Evolutionary conservation across 2,329 filamentous ascomycete species (phyloP).

Genomic region (Fusarium floridanum): DNA sequence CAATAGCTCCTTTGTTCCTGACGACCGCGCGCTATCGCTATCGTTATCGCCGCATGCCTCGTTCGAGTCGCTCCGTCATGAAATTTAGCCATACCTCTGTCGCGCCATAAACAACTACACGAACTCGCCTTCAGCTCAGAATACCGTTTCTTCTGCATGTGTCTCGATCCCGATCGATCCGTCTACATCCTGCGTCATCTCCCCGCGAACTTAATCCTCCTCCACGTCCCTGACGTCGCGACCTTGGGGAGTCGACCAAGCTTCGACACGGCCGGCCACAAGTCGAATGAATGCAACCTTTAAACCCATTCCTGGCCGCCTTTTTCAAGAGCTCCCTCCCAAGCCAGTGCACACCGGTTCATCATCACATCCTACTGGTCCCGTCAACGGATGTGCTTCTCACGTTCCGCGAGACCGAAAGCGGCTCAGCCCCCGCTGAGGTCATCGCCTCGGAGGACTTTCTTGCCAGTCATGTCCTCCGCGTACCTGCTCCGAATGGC

Average conservation of each 20-base stretch:
- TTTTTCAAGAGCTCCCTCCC: conserved; percentile 98
- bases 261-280: conserved; percentile 44
- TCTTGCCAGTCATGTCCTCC: conserved; percentile 94
- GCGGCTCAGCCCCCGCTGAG: conserved; percentile 80
- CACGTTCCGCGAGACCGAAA: conserved; percentile 88
- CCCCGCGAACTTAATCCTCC: conserved; percentile 21
- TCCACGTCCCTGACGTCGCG: conserved; percentile 35
- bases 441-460: conserved; percentile 93
- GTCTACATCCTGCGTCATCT: conserved; percentile 20
- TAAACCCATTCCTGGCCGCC: conserved; percentile 98
- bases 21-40: conserved; percentile 34
- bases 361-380: conserved; percentile 94
- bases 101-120: conserved; percentile 31
- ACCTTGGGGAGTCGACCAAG: conserved; percentile 46
- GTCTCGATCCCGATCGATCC: conserved; percentile 36
- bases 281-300: conserved; percentile 83
- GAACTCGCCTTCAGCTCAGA: conserved; percentile 11
- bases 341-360: conserved; percentile 89
- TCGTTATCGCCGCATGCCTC: conserved; percentile 43
- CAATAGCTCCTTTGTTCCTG: conserved; percentile 25
- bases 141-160: conserved; percentile 41
- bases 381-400: conserved; percentile 93
- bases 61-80: conserved; percentile 28
- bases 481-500: conserved; percentile 73
- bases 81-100: conserved; percentile 26